Conservation (phyloP, 2,329 filamentous ascomycete genomes). For the Cordyceps militaris region DNA sequence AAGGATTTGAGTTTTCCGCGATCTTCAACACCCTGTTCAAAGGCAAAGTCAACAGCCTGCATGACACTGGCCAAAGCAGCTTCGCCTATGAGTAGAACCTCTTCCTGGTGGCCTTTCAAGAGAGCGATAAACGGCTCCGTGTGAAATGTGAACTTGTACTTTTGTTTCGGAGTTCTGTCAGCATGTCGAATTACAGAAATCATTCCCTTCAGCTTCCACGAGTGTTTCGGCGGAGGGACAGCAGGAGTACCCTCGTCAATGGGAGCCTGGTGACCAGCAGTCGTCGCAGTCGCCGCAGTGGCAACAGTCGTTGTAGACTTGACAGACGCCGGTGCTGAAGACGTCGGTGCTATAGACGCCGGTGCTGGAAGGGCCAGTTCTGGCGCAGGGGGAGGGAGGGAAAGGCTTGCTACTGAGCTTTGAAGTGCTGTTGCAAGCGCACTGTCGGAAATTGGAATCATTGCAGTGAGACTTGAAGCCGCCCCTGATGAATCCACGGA, state of each 20-base stretch:
- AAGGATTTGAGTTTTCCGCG: constrained; percentile 76
- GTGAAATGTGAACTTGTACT: constrained; percentile 99
- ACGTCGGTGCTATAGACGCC: constrained; percentile 11
- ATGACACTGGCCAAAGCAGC: constrained; percentile 83
- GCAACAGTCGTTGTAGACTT: constrained; percentile 24
- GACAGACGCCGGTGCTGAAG: constrained; percentile 32
- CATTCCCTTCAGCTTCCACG: constrained; percentile 97
- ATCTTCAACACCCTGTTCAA: constrained; percentile 76
- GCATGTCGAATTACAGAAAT: constrained; percentile 95
- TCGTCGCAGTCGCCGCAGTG: constrained; percentile 22
- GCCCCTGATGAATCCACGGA: constrained; percentile 16
- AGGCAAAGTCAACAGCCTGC: constrained; percentile 75
- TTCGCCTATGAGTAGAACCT: constrained; percentile 89
- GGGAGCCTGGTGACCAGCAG: constrained; percentile 16
- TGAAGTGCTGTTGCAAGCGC: constrained; percentile 27
- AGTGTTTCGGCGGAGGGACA: constrained; percentile 73
- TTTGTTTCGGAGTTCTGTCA: constrained; percentile 95
- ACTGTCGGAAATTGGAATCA: constrained; percentile 28
- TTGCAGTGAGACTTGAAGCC: constrained; percentile 19
- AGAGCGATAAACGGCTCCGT: constrained; percentile 93
- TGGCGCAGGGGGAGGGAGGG: constrained; percentile 26
- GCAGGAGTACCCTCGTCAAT: constrained; percentile 39
- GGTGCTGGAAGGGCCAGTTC: constrained; percentile 23
- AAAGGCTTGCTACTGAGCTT: constrained; percentile 29
- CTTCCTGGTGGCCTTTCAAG: constrained; percentile 90